These are phyloP conservation scores for Magnusiomyces paraingens DNA, from an alignment of 1,139 yeast species.

Conservation along the genomic window DNA sequence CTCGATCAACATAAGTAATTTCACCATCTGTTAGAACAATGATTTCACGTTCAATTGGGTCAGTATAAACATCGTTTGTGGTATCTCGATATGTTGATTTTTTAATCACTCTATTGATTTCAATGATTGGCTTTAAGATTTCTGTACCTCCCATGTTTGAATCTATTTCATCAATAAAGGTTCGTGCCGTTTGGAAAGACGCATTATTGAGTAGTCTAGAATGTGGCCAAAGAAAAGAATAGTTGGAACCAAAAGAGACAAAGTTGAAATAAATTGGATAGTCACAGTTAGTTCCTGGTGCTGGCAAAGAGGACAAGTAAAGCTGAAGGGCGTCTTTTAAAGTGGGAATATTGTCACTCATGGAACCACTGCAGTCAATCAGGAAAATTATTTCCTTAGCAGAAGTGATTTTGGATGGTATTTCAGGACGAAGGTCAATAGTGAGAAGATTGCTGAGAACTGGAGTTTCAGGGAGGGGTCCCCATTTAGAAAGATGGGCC, in stretches of 20 bases:
- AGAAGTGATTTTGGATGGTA: background rate
- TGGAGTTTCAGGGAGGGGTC: background rate
- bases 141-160: constrained; percentile 15
- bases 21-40: constrained; percentile 14
- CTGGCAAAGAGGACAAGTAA: constrained; percentile 10
- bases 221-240: constrained; percentile 6
- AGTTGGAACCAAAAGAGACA: constrained; percentile 12
- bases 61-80: background rate
- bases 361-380: constrained; percentile 14
- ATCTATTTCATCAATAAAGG: constrained; percentile 3
- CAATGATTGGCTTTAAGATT: constrained; percentile 4
- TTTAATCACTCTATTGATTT: background rate
- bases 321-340: constrained; percentile 10
- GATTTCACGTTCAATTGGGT: constrained; percentile 9
- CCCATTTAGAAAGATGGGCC: constrained; percentile 4
- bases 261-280: constrained; percentile 7
- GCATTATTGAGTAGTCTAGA: constrained; percentile 9
- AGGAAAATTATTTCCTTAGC: constrained; percentile 12
- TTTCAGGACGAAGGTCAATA: constrained; percentile 7
- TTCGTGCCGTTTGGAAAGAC: constrained; percentile 6
- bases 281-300: background rate
- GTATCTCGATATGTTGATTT: background rate
- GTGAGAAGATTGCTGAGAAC: constrained; percentile 8
- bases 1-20: background rate
- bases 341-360: constrained; percentile 4